phyloP scores from a whole-genome alignment of 2,329 filamentous ascomycete genomes.

The Pseudogymnoascus sp. region DNA sequence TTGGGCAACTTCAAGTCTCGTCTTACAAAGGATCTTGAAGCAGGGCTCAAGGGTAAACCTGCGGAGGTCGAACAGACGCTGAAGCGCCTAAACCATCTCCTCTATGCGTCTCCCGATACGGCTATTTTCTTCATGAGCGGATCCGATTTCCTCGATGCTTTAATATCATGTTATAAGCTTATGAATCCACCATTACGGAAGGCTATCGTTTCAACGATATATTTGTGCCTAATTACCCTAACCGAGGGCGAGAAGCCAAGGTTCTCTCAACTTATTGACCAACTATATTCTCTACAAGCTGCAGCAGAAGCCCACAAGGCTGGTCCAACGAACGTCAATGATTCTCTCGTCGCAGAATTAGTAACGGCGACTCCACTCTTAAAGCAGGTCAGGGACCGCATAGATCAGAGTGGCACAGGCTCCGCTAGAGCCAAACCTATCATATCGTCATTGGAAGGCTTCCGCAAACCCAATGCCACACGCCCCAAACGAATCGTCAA shows the following conservation, averaged over 20 bases:
- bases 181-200: slow-evolving; percentile 56
- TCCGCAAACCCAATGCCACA: slow-evolving; percentile 44
- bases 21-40: slow-evolving; percentile 55
- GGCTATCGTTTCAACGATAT: slow-evolving; percentile 62
- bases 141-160: slow-evolving; percentile 76
- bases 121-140: slow-evolving; percentile 66
- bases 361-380: slow-evolving; percentile 73
- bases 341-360: slow-evolving; percentile 71
- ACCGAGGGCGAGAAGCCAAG: slow-evolving; percentile 59
- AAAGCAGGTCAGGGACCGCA: slow-evolving; percentile 47
- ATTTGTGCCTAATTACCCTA: slow-evolving; percentile 65
- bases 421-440: slow-evolving; percentile 51
- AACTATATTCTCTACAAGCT: slow-evolving; percentile 70
- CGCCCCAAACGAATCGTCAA: slow-evolving; percentile 43
- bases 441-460: slow-evolving; percentile 50
- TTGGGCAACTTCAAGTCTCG: slow-evolving; percentile 52
- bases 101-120: slow-evolving; percentile 50
- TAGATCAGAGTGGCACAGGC: slow-evolving; percentile 40
- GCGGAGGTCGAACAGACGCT: slow-evolving; percentile 46
- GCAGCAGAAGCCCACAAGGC: slow-evolving; percentile 56
- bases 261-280: slow-evolving; percentile 68
- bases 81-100: slow-evolving; percentile 51
- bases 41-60: slow-evolving; percentile 46
- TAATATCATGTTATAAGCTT: slow-evolving; percentile 56
- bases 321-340: slow-evolving; percentile 47